Evolutionary conservation across 345 rosid genomes (phyloP), one percentile per base, ranked within the genome.

Genomic region (Excoecaria cochinchinensis): DNA sequence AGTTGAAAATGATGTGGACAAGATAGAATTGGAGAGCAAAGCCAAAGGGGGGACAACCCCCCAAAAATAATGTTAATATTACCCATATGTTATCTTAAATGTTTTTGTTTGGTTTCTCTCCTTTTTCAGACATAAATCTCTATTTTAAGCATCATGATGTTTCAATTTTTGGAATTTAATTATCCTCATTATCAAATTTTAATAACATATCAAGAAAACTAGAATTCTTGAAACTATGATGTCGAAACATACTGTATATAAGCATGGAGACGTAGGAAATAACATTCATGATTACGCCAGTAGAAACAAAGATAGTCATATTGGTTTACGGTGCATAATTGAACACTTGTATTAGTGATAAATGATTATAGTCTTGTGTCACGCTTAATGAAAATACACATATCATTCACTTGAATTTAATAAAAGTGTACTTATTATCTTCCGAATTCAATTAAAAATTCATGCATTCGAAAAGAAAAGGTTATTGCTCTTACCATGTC

Each of bases 61-160:
- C 17, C 36, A 21, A 15, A 65, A 65, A 42, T 39, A 74, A 38
- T 56, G 25, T 3, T 53, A 31, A 24, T 58, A 60, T 3, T 16
- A 52, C 21, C 46, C 14, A 22, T 15, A 50, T 66, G 50, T 19
- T 38, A 72, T 50, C 61, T 40, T 51, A 56, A 76, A 50, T 44
- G 39, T 59, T 44, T 42, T 79, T 79, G 81, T 79, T 60, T 70
- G 58, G 24, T 74, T 74, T 42, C 11, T 63, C 75, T 75, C 38
- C 80, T 72, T 82, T 82, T 75, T 21, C 16, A 52, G 75, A 78
- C 79, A 78, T 67, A 6, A 46, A 22, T 46, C 70, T 8, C 47
- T 64, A 64, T 36, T 62, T 36, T 62, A 19, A 6, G 4, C 13
- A 42, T 65, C 69, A 39, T 40, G 50, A 7, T 8, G 2, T 65